phyloP scores from a whole-genome alignment of 192 early-diverging fungal species.

The Coemansia sp. region DNA sequence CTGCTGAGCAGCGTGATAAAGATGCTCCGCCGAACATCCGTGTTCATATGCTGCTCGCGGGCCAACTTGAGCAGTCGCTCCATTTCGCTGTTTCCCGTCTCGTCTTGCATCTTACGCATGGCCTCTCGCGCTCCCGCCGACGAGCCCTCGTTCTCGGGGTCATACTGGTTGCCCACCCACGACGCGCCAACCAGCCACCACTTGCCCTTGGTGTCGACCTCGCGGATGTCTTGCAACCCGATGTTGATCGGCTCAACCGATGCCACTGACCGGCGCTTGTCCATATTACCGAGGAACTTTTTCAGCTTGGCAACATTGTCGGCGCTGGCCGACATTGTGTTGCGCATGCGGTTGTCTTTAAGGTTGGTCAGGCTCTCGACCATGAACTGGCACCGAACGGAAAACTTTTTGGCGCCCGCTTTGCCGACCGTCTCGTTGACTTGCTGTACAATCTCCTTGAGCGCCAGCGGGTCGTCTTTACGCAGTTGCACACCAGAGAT shows the following conservation, averaged over 20 bases:
- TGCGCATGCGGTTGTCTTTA: slow-evolving; percentile 88
- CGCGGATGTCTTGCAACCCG: slow-evolving; percentile 78
- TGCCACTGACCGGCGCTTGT: slow-evolving; percentile 49
- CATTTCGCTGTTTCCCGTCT: slow-evolving; percentile 27
- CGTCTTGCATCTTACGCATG: slow-evolving; percentile 1
- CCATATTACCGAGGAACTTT: slow-evolving; percentile 71
- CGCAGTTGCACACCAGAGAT: slow-evolving; percentile 81
- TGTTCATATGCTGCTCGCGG: slow-evolving; percentile 91
- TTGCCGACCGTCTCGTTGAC: slow-evolving; percentile 37
- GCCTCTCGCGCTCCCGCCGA: slow-evolving; percentile 9
- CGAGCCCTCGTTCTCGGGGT: not conserved
- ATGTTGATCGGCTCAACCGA: slow-evolving; percentile 77
- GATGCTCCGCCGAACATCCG: slow-evolving; percentile 86
- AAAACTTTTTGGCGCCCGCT: slow-evolving; percentile 34
- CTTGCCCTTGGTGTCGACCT: slow-evolving; percentile 81
- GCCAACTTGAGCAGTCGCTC: slow-evolving; percentile 77
- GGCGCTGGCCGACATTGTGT: slow-evolving; percentile 56
- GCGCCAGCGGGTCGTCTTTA: slow-evolving; percentile 82
- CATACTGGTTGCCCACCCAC: slow-evolving; percentile 71
- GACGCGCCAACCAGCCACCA: slow-evolving; percentile 98
- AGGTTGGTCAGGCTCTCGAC: slow-evolving; percentile 89
- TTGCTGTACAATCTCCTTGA: slow-evolving; percentile 84
- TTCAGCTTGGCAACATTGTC: slow-evolving; percentile 73
- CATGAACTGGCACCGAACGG: slow-evolving; percentile 83
- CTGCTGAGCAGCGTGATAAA: slow-evolving; percentile 90